phyloP scores from a whole-genome alignment of 148 eudicot species.

The Silene conica region DNA sequence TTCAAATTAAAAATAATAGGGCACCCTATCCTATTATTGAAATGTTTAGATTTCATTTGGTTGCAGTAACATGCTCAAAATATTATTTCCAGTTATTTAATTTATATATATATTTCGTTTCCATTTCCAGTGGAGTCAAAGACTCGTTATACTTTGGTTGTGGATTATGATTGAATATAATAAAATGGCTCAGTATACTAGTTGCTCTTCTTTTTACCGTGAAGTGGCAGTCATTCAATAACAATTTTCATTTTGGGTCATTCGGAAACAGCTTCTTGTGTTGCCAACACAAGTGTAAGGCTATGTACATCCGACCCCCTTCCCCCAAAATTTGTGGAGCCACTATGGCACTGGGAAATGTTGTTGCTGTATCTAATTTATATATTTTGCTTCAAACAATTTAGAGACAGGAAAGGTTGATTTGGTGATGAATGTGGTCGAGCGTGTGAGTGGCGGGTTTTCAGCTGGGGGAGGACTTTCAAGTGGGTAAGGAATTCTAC shows the following conservation, averaged over 20 bases:
- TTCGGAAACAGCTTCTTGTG: too few relatives aligned
- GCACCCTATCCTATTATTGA: not conserved
- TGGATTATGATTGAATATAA: too few relatives aligned
- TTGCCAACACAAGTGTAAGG: too few relatives aligned
- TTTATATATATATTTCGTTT: not conserved
- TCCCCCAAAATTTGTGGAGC: too few relatives aligned
- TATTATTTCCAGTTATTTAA: constrained; percentile 1
- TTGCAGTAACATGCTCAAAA: constrained; percentile 6
- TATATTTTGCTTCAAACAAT: constrained; percentile 11
- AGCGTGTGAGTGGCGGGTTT: constrained; percentile 94
- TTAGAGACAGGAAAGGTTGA: constrained; percentile 94
- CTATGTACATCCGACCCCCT: too few relatives aligned
- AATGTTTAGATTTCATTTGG: not conserved
- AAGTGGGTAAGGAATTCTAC: constrained; percentile 64
- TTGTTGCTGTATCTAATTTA: not conserved
- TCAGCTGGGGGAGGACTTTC: constrained; percentile 99
- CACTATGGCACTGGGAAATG: too few relatives aligned
- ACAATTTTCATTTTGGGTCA: too few relatives aligned
- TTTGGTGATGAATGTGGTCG: constrained; percentile 87
- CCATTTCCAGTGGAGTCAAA: too few relatives aligned
- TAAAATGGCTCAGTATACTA: too few relatives aligned
- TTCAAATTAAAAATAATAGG: not conserved
- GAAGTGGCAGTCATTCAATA: too few relatives aligned
- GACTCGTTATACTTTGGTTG: too few relatives aligned
- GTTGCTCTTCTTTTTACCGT: too few relatives aligned